Percentiles rank a stretch among this genome's conserved stretches.
These are phyloP conservation scores for Aureobasidium subglaciale DNA, from an alignment of 2,329 filamentous ascomycete genomes.

Conservation along the genomic window DNA sequence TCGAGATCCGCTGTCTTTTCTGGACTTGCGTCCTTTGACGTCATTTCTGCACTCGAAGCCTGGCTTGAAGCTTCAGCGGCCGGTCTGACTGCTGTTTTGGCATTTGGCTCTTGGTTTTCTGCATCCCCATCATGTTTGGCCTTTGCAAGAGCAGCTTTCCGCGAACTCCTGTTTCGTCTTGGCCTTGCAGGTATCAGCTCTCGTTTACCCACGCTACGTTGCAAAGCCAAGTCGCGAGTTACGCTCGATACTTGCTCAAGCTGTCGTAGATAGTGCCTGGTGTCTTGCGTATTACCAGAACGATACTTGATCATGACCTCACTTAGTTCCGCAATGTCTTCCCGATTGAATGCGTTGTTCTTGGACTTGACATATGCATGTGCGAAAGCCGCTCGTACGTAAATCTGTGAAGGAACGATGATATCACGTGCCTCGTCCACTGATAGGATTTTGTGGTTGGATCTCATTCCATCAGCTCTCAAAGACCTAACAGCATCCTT, in stretches of 20 bases:
- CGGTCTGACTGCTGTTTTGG: background rate
- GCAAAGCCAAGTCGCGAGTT: background rate
- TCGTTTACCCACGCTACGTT: background rate
- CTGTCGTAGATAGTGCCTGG: background rate
- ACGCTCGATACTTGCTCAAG: background rate
- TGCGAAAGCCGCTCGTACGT: background rate
- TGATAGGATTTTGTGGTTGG: background rate
- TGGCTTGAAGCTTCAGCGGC: background rate
- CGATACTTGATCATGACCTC: background rate
- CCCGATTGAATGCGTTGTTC: background rate
- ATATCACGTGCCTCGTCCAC: background rate
- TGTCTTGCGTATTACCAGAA: background rate
- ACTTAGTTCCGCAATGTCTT: background rate
- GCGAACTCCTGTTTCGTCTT: background rate
- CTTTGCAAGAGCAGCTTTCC: background rate
- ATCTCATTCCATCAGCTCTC: background rate
- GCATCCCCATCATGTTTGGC: background rate
- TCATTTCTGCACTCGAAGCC: background rate
- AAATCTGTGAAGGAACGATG: background rate
- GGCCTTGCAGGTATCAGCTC: background rate
- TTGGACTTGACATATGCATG: conserved; percentile 3
- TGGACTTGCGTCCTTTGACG: background rate
- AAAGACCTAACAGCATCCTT: background rate
- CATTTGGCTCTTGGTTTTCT: background rate
- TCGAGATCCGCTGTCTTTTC: background rate